These are phyloP conservation scores for Globisporangium radiosum DNA, from an alignment of 352 stramenopile species.

Conservation along the genomic window DNA sequence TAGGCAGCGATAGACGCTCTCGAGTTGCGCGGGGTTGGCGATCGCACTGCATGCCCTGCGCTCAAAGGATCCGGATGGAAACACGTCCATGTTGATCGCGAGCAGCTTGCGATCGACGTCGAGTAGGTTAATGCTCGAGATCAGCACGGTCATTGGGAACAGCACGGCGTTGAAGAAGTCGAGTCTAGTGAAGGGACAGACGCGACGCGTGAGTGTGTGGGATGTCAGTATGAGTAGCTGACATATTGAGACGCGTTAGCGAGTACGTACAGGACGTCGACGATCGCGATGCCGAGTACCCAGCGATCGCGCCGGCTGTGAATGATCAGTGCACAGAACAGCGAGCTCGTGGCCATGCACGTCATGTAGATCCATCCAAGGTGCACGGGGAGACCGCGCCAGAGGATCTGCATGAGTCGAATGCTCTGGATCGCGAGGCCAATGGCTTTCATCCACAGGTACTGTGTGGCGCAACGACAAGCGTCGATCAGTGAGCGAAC, in stretches of 20 bases:
- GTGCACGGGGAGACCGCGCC: conserved; percentile 5
- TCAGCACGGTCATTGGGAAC: conserved; percentile 25
- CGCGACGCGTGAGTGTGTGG: neutral
- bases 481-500: neutral
- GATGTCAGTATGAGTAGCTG: neutral
- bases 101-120: conserved; percentile 20
- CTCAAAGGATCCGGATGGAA: conserved; percentile 23
- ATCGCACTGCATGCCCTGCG: conserved; percentile 17
- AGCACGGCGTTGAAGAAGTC: conserved; percentile 25
- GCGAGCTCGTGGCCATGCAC: neutral
- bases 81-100: conserved; percentile 27
- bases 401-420: conserved; percentile 12
- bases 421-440: conserved; percentile 7
- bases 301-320: conserved; percentile 8
- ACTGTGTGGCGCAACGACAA: neutral
- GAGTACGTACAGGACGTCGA: conserved; percentile 14
- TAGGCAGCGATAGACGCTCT: conserved; percentile 9
- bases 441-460: conserved; percentile 13
- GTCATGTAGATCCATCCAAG: conserved; percentile 5
- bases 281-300: conserved; percentile 10
- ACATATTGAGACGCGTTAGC: neutral
- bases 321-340: conserved; percentile 3
- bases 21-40: conserved; percentile 17
- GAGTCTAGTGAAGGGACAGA: conserved; percentile 13
- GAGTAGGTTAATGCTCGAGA: conserved; percentile 28